A percentile compares a stretch with the other conserved stretches of the same genome.
Conservation (phyloP, 192 early-diverging fungal genomes). For the Dissophora ornata region DNA sequence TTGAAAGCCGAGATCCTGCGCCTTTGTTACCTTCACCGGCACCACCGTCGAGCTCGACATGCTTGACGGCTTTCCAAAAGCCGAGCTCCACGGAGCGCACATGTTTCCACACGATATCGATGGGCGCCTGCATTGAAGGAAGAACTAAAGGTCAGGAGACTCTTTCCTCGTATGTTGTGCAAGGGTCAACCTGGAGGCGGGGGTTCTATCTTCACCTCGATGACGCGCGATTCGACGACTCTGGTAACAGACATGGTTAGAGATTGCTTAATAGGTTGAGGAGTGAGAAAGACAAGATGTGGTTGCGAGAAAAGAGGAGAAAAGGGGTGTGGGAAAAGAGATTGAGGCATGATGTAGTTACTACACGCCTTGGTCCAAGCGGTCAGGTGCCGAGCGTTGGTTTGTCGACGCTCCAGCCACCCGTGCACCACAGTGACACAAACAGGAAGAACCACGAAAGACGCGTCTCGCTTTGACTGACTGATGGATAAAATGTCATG, state of each 20-base stretch:
- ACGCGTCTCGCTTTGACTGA: too few species aligned
- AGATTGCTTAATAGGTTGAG: background rate
- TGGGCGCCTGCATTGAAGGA: conserved; percentile 44
- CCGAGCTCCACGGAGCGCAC: conserved; percentile 29
- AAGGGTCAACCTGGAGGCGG: too few species aligned
- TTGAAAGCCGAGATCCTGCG: too few species aligned
- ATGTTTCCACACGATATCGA: conserved; percentile 38
- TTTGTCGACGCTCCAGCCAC: too few species aligned
- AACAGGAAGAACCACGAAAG: background rate
- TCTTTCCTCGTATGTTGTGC: background rate
- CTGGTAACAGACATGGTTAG: conserved; percentile 40
- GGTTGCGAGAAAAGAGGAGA: background rate
- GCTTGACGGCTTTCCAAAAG: conserved; percentile 40
- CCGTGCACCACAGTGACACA: too few species aligned
- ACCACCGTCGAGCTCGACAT: conserved; percentile 22
- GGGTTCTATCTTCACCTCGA: conserved; percentile 11
- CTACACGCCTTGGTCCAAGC: background rate
- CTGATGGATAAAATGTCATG: too few species aligned
- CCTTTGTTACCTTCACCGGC: conserved; percentile 25
- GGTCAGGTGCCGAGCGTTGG: too few species aligned
- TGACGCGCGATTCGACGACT: conserved; percentile 42
- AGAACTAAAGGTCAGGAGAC: too few species aligned
- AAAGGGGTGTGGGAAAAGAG: conserved; percentile 1
- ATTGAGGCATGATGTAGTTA: background rate
- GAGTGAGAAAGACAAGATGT: background rate